These are phyloP conservation scores for Candida golubevii DNA, from an alignment of 805 yeast genomes.

Conservation along the genomic window DNA sequence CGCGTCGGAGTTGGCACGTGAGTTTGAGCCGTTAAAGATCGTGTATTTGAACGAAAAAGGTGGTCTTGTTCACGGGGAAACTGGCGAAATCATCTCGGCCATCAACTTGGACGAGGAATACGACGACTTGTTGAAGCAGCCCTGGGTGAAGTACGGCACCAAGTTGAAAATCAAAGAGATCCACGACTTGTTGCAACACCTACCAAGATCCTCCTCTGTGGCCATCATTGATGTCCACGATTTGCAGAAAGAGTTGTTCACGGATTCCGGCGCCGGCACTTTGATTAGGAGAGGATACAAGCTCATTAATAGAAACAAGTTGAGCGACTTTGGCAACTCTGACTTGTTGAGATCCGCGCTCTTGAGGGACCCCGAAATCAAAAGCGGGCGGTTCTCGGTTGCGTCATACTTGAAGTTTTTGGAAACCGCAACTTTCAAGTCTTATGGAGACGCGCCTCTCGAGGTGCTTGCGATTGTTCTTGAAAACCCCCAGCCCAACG, in stretches of 20 bases:
- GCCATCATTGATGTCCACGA: constrained; percentile 95
- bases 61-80: constrained; percentile 88
- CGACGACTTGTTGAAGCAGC: constrained; percentile 81
- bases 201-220: constrained; percentile 96
- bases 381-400: constrained; percentile 65
- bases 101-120: constrained; percentile 96
- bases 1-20: constrained; percentile 96
- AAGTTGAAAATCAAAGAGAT: constrained; percentile 95
- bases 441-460: constrained; percentile 93
- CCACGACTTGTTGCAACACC: constrained; percentile 85
- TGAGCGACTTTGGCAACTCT: constrained; percentile 66
- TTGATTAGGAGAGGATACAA: constrained; percentile 96
- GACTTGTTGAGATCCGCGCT: constrained; percentile 75
- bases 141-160: constrained; percentile 99
- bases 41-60: constrained; percentile 97
- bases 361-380: constrained; percentile 69
- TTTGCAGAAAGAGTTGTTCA: constrained; percentile 93
- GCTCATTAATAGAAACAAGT: constrained; percentile 63
- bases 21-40: constrained; percentile 93
- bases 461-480: constrained; percentile 89
- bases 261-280: constrained; percentile 99
- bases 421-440: constrained; percentile 58
- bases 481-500: constrained; percentile 32
- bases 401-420: constrained; percentile 77
- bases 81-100: constrained; percentile 83